A percentile compares a stretch with the other conserved stretches of the same genome.
Evolutionary conservation across 352 stramenopile genomes (phyloP).

Genomic region (Globisporangium nodosum): DNA sequence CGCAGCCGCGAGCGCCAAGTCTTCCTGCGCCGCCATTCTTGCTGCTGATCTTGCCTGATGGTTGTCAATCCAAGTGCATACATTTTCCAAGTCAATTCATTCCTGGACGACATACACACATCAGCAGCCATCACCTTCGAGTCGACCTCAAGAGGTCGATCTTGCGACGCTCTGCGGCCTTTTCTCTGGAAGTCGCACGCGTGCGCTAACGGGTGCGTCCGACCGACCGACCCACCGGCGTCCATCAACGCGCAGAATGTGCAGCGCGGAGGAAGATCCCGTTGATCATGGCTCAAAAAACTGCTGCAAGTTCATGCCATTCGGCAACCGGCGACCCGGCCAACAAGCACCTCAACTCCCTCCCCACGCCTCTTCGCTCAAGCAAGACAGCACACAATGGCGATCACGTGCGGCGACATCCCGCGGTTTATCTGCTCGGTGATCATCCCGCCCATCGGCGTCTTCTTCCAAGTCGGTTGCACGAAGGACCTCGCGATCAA

Average conservation of each 20-base stretch:
- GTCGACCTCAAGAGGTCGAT: too few relatives aligned
- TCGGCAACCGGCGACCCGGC: background rate
- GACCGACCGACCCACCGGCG: too few relatives aligned
- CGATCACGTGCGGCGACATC: conserved; percentile 64
- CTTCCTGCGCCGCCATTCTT: conserved; percentile 1
- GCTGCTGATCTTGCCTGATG: background rate
- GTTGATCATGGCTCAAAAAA: too few relatives aligned
- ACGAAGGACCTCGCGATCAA: conserved; percentile 50
- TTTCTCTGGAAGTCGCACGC: too few relatives aligned
- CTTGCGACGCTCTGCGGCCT: too few relatives aligned
- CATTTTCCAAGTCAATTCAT: too few relatives aligned
- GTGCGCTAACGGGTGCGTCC: too few relatives aligned
- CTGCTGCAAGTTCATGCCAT: background rate
- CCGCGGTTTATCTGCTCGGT: conserved; percentile 62
- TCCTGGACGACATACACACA: too few relatives aligned
- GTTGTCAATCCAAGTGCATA: too few relatives aligned
- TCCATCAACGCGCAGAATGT: too few relatives aligned
- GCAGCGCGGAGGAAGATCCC: too few relatives aligned
- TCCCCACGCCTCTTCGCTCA: background rate
- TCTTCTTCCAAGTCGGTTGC: conserved; percentile 37
- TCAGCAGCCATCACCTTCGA: too few relatives aligned
- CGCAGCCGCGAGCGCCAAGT: conserved; percentile 35
- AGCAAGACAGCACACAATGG: conserved; percentile 20
- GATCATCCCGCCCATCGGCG: conserved; percentile 42
- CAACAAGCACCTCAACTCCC: background rate